Evolutionary conservation across 2,329 filamentous ascomycete species (phyloP).

Genomic region (Colletotrichum filicis): DNA sequence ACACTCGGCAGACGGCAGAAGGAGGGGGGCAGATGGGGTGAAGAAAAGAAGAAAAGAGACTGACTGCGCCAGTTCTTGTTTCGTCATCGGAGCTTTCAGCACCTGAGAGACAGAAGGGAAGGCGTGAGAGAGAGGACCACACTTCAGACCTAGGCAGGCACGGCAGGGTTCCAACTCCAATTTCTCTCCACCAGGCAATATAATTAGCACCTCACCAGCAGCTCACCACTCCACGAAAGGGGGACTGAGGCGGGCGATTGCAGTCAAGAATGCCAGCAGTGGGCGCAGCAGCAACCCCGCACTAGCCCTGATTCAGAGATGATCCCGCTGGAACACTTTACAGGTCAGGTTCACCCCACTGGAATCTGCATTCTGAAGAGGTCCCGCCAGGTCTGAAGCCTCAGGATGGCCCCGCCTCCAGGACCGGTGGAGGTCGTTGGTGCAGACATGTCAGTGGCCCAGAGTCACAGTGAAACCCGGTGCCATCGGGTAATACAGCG

Average conservation of each 20-base stretch:
- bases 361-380: not conserved
- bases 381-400: constrained; percentile 6
- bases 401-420: constrained; percentile 11
- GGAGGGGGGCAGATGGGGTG: not conserved
- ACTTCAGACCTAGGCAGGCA: not conserved
- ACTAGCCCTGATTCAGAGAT: constrained; percentile 35
- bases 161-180: constrained; percentile 25
- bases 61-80: constrained; percentile 14
- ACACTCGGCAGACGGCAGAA: not conserved
- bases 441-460: constrained; percentile 28
- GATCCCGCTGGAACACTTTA: not conserved
- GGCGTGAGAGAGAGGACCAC: not conserved
- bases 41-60: constrained; percentile 29
- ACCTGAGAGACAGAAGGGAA: not conserved
- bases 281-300: constrained; percentile 35
- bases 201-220: constrained; percentile 27
- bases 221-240: not conserved
- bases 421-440: not conserved
- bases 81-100: constrained; percentile 29
- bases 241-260: constrained; percentile 3
- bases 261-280: constrained; percentile 19
- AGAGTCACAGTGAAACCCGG: constrained; percentile 23
- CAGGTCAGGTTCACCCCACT: not conserved
- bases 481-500: not conserved
- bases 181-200: constrained; percentile 27